These are phyloP conservation scores for Keithomyces neogunnii DNA, from an alignment of 2,329 filamentous ascomycete genomes.

Conservation along the genomic window DNA sequence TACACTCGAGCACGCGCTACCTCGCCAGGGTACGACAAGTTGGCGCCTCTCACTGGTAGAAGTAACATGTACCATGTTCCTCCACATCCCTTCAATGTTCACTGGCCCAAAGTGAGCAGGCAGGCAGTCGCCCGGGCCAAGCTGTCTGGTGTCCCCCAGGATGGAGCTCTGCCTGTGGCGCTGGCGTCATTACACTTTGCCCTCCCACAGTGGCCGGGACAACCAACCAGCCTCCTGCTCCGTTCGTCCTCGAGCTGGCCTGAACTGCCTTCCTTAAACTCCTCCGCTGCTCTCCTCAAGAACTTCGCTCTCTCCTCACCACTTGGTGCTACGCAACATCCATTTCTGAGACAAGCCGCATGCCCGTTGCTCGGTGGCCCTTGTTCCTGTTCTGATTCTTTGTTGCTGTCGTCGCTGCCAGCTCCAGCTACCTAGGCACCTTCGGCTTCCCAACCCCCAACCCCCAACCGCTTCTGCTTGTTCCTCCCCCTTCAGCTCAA, in stretches of 20 bases:
- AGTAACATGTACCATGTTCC: background rate
- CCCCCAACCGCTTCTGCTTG: background rate
- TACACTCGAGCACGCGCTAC: too few species aligned
- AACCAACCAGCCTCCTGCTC: slow-evolving; percentile 3
- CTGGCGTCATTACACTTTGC: background rate
- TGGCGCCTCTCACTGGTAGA: background rate
- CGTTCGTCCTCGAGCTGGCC: background rate
- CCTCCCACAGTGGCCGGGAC: slow-evolving; percentile 1
- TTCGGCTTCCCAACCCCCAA: background rate
- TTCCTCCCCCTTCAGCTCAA: background rate
- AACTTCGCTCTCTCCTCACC: background rate
- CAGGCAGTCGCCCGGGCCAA: too few species aligned
- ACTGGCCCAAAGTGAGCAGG: too few species aligned
- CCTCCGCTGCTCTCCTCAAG: background rate
- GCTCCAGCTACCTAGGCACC: background rate
- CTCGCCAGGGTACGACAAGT: background rate
- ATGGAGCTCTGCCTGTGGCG: background rate
- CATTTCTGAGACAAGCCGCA: background rate
- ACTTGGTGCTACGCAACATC: background rate
- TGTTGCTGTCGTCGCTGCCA: background rate
- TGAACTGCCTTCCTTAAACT: background rate
- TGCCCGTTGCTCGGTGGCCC: background rate
- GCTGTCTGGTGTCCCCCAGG: too few species aligned
- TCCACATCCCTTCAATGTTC: background rate
- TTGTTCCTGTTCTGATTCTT: background rate